Conservation (phyloP, 2,329 filamentous ascomycete species). For the Corynespora cassiicola region DNA sequence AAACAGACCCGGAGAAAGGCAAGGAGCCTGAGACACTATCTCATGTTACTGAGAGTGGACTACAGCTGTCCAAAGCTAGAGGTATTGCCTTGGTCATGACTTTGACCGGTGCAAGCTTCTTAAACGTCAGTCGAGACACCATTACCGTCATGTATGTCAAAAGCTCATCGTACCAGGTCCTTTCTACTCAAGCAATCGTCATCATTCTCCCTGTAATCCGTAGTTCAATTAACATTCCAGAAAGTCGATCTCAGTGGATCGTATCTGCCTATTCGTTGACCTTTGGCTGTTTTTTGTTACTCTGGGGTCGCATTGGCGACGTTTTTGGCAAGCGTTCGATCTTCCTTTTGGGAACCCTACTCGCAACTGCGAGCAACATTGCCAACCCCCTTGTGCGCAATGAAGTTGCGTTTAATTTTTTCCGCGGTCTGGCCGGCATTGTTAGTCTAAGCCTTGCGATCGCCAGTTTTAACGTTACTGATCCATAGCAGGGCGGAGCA, state of each 20-base stretch:
- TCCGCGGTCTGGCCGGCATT: conserved; percentile 69
- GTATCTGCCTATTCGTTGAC: conserved; percentile 68
- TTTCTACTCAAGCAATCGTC: conserved; percentile 38
- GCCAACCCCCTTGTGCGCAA: conserved; percentile 67
- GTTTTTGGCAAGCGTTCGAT: conserved; percentile 68
- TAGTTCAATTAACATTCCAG: conserved; percentile 33
- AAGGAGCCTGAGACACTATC: no score
- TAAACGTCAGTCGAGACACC: no score
- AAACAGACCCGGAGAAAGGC: no score
- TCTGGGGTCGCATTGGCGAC: conserved; percentile 70
- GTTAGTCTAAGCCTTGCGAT: conserved; percentile 33
- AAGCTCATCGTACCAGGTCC: no score
- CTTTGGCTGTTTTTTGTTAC: conserved; percentile 69
- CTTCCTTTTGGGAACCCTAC: conserved; percentile 67
- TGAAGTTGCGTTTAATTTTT: conserved; percentile 69
- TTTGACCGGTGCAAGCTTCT: no score
- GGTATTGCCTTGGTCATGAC: neutral
- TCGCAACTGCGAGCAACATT: conserved; percentile 63
- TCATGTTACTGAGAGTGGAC: no score
- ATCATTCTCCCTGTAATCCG: conserved; percentile 42
- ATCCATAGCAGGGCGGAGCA: conserved; percentile 66
- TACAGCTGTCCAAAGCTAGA: neutral
- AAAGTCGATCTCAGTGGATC: conserved; percentile 34
- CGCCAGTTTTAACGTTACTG: neutral
- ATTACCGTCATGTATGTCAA: no score